These are phyloP conservation scores for Xenoacremonium recifei DNA, from an alignment of 2,329 filamentous ascomycete genomes.

Conservation along the genomic window DNA sequence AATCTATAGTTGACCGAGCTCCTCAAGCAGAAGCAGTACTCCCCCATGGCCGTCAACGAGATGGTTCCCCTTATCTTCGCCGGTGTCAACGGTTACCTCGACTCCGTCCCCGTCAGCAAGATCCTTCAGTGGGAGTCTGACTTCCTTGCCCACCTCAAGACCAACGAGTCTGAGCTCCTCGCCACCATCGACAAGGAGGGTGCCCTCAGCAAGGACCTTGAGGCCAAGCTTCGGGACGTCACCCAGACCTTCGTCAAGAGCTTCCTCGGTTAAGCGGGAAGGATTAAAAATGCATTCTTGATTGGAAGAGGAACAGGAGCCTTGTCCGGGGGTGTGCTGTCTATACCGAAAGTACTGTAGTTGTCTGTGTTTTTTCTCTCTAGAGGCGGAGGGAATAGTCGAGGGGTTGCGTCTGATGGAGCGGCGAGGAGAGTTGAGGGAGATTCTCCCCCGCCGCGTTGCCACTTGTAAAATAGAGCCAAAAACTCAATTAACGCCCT, in stretches of 20 bases:
- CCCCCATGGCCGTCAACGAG: conserved; percentile 97
- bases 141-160: conserved; percentile 89
- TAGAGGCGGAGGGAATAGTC: conserved; percentile 44
- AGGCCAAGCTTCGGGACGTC: conserved; percentile 77
- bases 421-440: conserved; percentile 43
- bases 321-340: conserved; percentile 42
- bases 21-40: conserved; percentile 99
- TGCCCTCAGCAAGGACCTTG: conserved; percentile 90
- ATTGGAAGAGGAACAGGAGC: conserved; percentile 30
- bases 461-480: conserved; percentile 64
- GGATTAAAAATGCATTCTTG: conserved; percentile 27
- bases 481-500: conserved; percentile 60
- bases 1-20: conserved; percentile 76
- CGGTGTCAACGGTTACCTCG: conserved; percentile 96
- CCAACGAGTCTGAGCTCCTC: conserved; percentile 82
- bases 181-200: conserved; percentile 93
- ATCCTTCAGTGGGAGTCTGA: conserved; percentile 92
- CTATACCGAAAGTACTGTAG: conserved; percentile 46
- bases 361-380: conserved; percentile 49
- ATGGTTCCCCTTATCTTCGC: conserved; percentile 99
- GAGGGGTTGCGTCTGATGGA: conserved; percentile 48
- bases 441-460: conserved; percentile 48
- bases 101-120: conserved; percentile 85
- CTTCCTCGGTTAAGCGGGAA: conserved; percentile 64
- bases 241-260: conserved; percentile 86